Conservation (phyloP, 305 asterid species). For the Fraxinus nigra region DNA sequence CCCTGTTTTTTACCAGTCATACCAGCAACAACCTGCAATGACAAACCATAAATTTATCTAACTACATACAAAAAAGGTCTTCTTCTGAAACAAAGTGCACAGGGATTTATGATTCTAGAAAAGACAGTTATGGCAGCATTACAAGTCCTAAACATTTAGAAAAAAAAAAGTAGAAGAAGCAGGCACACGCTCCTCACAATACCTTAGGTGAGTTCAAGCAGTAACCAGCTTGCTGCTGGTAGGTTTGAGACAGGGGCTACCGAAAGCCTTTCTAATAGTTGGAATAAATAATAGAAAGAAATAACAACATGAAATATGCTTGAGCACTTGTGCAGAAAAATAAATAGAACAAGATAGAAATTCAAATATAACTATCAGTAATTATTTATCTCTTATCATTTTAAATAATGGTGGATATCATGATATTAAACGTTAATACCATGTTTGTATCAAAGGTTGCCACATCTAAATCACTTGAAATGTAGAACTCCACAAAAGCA, state of each 20-base stretch:
- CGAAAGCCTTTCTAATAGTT: background rate
- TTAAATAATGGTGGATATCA: background rate
- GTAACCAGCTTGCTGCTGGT: background rate
- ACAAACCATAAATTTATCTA: conserved; percentile 8
- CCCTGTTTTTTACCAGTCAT: conserved; percentile 52
- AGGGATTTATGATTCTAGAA: background rate
- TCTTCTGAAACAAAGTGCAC: background rate
- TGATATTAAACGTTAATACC: background rate
- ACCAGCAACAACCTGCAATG: conserved; percentile 61
- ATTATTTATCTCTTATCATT: background rate
- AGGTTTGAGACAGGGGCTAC: background rate
- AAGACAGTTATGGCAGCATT: background rate
- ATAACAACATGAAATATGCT: background rate
- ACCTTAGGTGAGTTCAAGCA: background rate
- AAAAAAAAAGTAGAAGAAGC: background rate
- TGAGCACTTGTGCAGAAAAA: background rate
- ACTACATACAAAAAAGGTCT: background rate
- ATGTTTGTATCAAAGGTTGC: background rate
- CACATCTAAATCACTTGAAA: background rate
- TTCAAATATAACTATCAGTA: too few species aligned
- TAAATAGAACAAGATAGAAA: background rate
- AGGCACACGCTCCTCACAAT: background rate
- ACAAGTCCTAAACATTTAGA: background rate
- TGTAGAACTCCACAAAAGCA: background rate
- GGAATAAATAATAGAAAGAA: background rate